Evolutionary conservation across 352 stramenopile genomes (phyloP).

Genomic region (Globisporangium solare): DNA sequence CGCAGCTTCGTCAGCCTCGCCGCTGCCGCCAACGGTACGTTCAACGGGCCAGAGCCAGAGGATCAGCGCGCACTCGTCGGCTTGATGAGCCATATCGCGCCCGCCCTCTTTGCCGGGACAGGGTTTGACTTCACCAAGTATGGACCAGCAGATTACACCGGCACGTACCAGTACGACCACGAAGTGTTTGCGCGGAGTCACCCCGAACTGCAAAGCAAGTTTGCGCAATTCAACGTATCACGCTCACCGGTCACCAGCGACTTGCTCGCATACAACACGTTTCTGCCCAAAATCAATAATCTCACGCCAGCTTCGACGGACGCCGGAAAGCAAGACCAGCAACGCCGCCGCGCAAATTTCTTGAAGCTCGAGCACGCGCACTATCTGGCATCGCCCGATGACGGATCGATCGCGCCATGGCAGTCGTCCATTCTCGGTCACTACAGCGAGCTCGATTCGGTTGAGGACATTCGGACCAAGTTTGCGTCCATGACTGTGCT

Average conservation of each 20-base stretch:
- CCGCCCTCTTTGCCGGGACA: slow-evolving; percentile 12
- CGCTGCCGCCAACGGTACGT: slow-evolving; percentile 34
- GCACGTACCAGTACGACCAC: slow-evolving; percentile 29
- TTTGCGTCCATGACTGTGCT: slow-evolving; percentile 24
- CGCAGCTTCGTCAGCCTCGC: slow-evolving; percentile 41
- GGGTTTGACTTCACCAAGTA: slow-evolving; percentile 34
- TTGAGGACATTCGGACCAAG: slow-evolving; percentile 21
- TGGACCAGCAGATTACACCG: slow-evolving; percentile 13
- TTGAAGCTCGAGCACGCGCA: slow-evolving; percentile 28
- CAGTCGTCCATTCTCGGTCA: slow-evolving; percentile 27
- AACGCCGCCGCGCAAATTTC: slow-evolving; percentile 25
- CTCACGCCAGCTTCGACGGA: slow-evolving; percentile 14
- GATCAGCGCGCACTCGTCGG: slow-evolving; percentile 10
- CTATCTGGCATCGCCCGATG: slow-evolving; percentile 37
- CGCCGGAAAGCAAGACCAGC: slow-evolving; percentile 16
- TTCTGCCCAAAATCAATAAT: slow-evolving; percentile 24
- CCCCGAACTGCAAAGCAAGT: slow-evolving; percentile 17
- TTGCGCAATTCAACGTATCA: slow-evolving; percentile 23
- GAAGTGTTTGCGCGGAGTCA: slow-evolving; percentile 13
- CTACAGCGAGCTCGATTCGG: slow-evolving; percentile 26
- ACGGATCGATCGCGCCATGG: slow-evolving; percentile 32
- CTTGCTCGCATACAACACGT: slow-evolving; percentile 20
- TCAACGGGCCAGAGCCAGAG: slow-evolving; percentile 30
- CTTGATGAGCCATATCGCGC: slow-evolving; percentile 17
- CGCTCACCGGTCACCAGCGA: slow-evolving; percentile 17